These are phyloP conservation scores for Aphanomyces astaci DNA, from an alignment of 352 stramenopile genomes.

Conservation along the genomic window DNA sequence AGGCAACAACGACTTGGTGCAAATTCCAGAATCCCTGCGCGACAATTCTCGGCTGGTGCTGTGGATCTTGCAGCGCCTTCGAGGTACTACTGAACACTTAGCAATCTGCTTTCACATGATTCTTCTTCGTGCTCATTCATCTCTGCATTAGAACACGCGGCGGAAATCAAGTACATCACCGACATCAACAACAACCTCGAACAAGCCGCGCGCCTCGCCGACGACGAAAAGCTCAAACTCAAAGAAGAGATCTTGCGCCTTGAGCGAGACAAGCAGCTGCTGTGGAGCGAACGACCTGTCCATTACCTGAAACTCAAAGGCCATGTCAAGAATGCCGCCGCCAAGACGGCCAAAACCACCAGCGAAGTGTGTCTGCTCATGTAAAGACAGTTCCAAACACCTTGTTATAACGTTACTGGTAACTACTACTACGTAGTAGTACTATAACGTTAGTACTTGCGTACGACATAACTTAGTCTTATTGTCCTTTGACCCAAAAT, in stretches of 20 bases:
- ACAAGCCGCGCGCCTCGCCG: conserved; percentile 53
- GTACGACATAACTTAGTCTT: too few species aligned
- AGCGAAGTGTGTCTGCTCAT: conserved; percentile 61
- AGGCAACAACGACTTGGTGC: conserved; percentile 43
- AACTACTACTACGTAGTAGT: too few species aligned
- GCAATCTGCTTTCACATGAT: background rate
- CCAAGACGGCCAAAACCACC: conserved; percentile 28
- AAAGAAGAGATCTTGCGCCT: conserved; percentile 57
- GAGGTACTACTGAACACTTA: too few species aligned
- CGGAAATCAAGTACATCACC: conserved; percentile 58
- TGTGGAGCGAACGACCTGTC: conserved; percentile 51
- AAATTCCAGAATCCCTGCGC: conserved; percentile 58
- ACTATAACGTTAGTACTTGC: too few species aligned
- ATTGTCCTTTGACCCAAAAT: too few species aligned
- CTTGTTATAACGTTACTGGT: too few species aligned
- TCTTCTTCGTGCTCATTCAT: too few species aligned
- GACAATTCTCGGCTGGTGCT: conserved; percentile 66
- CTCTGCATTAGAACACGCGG: conserved; percentile 40
- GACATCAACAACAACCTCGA: conserved; percentile 68
- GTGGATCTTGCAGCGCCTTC: conserved; percentile 69
- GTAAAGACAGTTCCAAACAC: too few species aligned
- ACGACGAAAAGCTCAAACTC: conserved; percentile 64
- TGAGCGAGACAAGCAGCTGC: conserved; percentile 45
- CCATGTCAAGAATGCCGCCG: conserved; percentile 29
- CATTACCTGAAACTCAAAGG: conserved; percentile 71